Base-by-base conservation (phyloP, 805 yeast species). In the Yamadazyma paraphyllophila region DNA sequence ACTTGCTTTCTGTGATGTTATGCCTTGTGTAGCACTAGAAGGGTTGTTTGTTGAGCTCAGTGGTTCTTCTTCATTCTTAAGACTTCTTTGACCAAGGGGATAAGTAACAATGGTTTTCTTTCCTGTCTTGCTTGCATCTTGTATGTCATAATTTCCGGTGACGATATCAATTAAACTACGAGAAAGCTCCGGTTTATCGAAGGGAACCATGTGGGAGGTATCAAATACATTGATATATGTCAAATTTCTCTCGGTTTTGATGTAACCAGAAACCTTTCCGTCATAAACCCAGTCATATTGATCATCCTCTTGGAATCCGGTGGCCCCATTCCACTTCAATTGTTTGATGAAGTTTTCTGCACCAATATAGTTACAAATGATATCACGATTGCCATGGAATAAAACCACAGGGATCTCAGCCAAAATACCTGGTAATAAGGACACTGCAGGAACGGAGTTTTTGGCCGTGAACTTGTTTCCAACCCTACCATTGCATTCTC, bases 181-280 rank as follows among this genome's bases (percentile, higher is more conserved):
- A 7, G 91, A 78, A 24, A 78, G 74, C 38, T 74, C 80, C 1
- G 94, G 86, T 43, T 79, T 67, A 61, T 91, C 97, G 53, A 78
- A 83, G 1, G 98, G 96, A 20, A 90, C 94, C 98, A 94, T 92
- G 60, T 94, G 98, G 3, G 96, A 85, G 0, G 96, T 81, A 54
- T 88, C 80, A 60, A 66, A 78, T 1, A 92, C 80, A 46, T 81
- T 80, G 27, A 87, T 81, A 60, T 85, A 85, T 0, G 96, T 85
- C 57, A 92, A 69, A 58, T 88, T 88, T 51, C 88, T 74, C 39
- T 82, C 91, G 14, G 63, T 41, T 47, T 63, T 62, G 32, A 78
- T 54, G 31, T 62, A 55, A 49, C 80, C 76, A 8, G 68, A 76
- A 8, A 47, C 47, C 7, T 54, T 48, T 11, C 66, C 62, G 48